Evolutionary conservation across 805 yeast genomes (phyloP).

Genomic region (Saccharomycopsis selenospora): DNA sequence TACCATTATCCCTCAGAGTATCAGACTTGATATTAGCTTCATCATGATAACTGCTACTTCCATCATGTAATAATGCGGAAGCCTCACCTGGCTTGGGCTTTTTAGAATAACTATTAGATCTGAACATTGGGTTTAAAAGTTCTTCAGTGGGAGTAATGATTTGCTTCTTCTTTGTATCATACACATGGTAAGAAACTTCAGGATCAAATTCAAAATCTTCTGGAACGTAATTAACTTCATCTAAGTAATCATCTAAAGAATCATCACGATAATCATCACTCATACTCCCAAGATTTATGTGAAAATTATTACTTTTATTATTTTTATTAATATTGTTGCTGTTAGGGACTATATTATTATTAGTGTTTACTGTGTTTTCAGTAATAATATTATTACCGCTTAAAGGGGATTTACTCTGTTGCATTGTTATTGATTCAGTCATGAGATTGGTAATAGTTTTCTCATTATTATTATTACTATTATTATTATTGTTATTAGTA

Average conservation of each 20-base stretch:
- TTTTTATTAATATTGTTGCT: no score
- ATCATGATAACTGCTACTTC: no score
- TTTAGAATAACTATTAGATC: conserved; percentile 21
- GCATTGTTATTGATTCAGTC: no score
- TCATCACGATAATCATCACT: conserved; percentile 4
- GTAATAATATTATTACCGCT: background rate
- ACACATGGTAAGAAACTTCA: conserved; percentile 13
- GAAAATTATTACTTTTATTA: no score
- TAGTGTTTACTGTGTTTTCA: no score
- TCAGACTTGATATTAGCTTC: conserved; percentile 10
- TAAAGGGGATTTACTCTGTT: no score
- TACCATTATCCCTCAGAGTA: background rate
- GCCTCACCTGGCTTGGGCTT: conserved; percentile 11
- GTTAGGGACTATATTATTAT: no score
- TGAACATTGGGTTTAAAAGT: conserved; percentile 9
- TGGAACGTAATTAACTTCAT: conserved; percentile 32
- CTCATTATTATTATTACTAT: no score
- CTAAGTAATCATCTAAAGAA: conserved; percentile 27
- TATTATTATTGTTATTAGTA: background rate
- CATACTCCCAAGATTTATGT: no score
- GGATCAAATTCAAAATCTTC: conserved; percentile 31
- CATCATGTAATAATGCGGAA: background rate
- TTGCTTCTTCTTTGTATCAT: conserved; percentile 3
- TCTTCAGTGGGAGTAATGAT: background rate
- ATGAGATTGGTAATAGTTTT: no score